phyloP scores from a whole-genome alignment of 2,329 filamentous ascomycete species.

The Phoma sp. region DNA sequence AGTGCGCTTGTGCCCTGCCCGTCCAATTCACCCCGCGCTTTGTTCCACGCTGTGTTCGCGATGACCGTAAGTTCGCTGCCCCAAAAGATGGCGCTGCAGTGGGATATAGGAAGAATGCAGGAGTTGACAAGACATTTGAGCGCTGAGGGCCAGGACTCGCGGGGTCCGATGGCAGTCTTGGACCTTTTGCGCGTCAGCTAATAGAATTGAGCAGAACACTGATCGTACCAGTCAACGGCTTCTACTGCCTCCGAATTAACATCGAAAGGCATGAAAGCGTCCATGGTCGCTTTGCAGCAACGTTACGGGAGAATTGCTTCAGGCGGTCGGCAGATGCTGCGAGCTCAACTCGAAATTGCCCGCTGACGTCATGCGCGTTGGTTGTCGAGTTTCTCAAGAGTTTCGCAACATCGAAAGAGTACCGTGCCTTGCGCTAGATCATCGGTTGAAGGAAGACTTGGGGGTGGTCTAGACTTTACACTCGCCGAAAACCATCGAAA shows the following conservation, averaged over 20 bases:
- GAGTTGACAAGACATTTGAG: constrained; percentile 42
- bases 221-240: constrained; percentile 13
- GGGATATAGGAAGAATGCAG: constrained; percentile 51
- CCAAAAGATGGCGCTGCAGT: constrained; percentile 55
- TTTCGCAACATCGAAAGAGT: constrained; percentile 1
- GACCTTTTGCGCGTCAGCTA: constrained; percentile 29
- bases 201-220: background rate
- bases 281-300: constrained; percentile 12
- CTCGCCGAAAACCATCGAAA: constrained; percentile 7
- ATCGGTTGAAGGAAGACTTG: background rate
- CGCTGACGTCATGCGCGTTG: constrained; percentile 15
- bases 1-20: constrained; percentile 47
- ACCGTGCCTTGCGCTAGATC: constrained; percentile 10
- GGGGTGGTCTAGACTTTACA: constrained; percentile 11
- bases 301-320: background rate
- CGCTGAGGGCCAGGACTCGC: constrained; percentile 45
- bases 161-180: constrained; percentile 40
- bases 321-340: background rate
- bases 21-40: constrained; percentile 40
- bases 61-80: constrained; percentile 47
- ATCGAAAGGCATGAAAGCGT: constrained; percentile 11
- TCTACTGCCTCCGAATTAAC: constrained; percentile 17
- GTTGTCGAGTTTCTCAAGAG: constrained; percentile 3
- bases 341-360: background rate
- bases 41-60: constrained; percentile 53